A percentile compares a stretch with the other conserved stretches of the same genome.
phyloP scores from a whole-genome alignment of 164 flowering plant genomes.

The Chloranthus sessilifolius region DNA sequence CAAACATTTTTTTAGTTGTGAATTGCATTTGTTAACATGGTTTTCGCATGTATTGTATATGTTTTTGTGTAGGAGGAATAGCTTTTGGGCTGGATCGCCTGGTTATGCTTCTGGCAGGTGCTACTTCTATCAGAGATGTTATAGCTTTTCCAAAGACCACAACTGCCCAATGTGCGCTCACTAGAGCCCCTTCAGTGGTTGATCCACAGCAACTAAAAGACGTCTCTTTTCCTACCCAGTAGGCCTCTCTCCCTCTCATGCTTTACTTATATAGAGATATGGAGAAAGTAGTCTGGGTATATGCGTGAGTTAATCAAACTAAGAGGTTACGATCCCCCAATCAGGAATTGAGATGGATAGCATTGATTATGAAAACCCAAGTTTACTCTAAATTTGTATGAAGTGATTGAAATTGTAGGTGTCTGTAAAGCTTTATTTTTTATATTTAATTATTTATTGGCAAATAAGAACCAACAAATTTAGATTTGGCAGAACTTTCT shows the following conservation, averaged over 20 bases:
- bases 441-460: too few species aligned
- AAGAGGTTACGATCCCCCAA: not conserved
- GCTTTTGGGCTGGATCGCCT: slow-evolving; percentile 90
- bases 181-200: slow-evolving; percentile 77
- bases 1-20: too few species aligned
- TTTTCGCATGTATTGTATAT: too few species aligned
- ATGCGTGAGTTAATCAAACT: not conserved
- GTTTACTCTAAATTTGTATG: not conserved
- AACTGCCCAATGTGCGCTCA: slow-evolving; percentile 89
- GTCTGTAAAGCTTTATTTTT: not conserved
- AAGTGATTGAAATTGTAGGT: not conserved
- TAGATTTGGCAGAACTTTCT: too few species aligned
- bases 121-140: slow-evolving; percentile 88
- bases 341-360: not conserved
- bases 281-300: not conserved
- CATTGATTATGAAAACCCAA: too few species aligned
- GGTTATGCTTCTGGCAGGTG: slow-evolving; percentile 82
- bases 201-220: slow-evolving; percentile 84
- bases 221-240: slow-evolving; percentile 30
- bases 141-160: slow-evolving; percentile 96
- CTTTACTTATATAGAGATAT: too few species aligned
- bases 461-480: too few species aligned
- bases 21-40: too few species aligned
- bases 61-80: slow-evolving; percentile 66
- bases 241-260: too few species aligned